These are phyloP conservation scores for Aurantiochytrium sp. DNA, from an alignment of 108 stramenopile genomes.

Conservation along the genomic window DNA sequence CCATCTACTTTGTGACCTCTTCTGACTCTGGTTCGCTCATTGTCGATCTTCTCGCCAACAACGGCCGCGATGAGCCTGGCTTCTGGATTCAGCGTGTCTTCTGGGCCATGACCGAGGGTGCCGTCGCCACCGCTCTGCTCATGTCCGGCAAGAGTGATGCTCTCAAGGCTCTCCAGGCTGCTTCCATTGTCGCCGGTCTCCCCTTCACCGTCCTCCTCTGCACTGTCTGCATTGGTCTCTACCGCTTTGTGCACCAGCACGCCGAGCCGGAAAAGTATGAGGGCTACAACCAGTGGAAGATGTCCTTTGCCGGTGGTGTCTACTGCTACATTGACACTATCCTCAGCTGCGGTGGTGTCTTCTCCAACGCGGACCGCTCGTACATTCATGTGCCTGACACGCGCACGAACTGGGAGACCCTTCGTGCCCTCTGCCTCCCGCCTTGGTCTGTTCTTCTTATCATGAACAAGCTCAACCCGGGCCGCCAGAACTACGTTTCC, in stretches of 20 bases:
- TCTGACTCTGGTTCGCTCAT: slow-evolving; percentile 60
- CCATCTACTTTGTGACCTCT: slow-evolving; percentile 54
- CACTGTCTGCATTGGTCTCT: background rate
- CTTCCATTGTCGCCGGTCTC: slow-evolving; percentile 50
- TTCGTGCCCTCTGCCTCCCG: background rate
- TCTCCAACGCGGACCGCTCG: background rate
- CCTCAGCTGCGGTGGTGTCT: background rate
- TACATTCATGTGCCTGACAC: background rate
- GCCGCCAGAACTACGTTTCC: background rate
- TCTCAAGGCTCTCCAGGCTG: slow-evolving; percentile 49
- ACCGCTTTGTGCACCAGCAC: background rate
- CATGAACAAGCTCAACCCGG: background rate
- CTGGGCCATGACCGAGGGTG: slow-evolving; percentile 59
- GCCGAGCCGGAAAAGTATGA: background rate
- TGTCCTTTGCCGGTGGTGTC: background rate
- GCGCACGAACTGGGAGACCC: background rate
- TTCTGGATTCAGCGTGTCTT: slow-evolving; percentile 56
- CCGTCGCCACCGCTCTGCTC: slow-evolving; percentile 48
- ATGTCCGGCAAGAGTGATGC: slow-evolving; percentile 37
- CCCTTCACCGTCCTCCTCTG: slow-evolving; percentile 46
- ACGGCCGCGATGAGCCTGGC: slow-evolving; percentile 48
- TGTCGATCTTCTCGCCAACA: slow-evolving; percentile 52
- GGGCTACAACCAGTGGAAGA: background rate
- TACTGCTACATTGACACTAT: background rate
- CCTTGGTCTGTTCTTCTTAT: background rate